Conservation (phyloP, 495 filamentous ascomycete species). For the Aspergillus wentii region DNA sequence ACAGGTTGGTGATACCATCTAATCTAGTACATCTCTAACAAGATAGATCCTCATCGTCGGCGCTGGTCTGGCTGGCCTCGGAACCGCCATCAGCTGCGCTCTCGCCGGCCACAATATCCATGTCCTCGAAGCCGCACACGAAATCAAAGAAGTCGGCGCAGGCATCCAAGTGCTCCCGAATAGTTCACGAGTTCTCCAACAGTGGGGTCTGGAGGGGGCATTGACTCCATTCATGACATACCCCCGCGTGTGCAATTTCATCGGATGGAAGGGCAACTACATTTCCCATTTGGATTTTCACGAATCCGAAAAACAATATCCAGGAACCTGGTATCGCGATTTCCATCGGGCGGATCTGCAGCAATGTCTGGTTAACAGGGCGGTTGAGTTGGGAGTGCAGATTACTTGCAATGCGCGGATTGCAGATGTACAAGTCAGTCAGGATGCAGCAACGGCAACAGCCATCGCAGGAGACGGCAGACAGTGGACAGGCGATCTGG, state of each 20-base stretch:
- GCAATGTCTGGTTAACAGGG: slow-evolving; percentile 44
- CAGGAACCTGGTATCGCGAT: slow-evolving; percentile 53
- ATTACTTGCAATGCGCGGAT: slow-evolving; percentile 42
- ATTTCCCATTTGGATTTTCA: slow-evolving; percentile 47
- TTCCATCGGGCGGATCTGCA: slow-evolving; percentile 59
- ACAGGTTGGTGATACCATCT: slow-evolving; percentile 7
- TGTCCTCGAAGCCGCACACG: slow-evolving; percentile 55
- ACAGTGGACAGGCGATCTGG: slow-evolving; percentile 44
- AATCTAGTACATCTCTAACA: too few relatives aligned
- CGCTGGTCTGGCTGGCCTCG: slow-evolving; percentile 61
- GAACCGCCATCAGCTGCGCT: slow-evolving; percentile 53
- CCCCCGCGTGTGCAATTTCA: slow-evolving; percentile 52
- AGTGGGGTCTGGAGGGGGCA: slow-evolving; percentile 48
- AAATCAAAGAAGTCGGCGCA: slow-evolving; percentile 49
- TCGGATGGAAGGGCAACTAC: slow-evolving; percentile 44
- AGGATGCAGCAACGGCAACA: slow-evolving; percentile 18
- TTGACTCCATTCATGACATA: slow-evolving; percentile 43
- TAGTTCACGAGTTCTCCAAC: slow-evolving; percentile 45
- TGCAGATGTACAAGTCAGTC: slow-evolving; percentile 27
- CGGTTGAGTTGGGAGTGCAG: slow-evolving; percentile 44
- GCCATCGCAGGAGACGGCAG: slow-evolving; percentile 23
- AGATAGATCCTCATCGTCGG: slow-evolving; percentile 48
- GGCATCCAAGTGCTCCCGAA: slow-evolving; percentile 56
- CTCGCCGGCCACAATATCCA: slow-evolving; percentile 57
- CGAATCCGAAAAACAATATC: slow-evolving; percentile 34